phyloP scores from a whole-genome alignment of 345 rosid genomes.

The Arabidopsis thaliana region TAIR10.1 NC_003075.7:17728501-17729000 shows the following conservation, averaged over 20 bases:
- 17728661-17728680: background rate
- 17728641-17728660: conserved; percentile 1
- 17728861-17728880: background rate
- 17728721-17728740: background rate
- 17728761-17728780: background rate
- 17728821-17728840: background rate
- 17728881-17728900: no score
- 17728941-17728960: no score
- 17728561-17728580: conserved; percentile 47
- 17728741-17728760: no score
- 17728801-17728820: background rate
- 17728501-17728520: conserved; percentile 39
- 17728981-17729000: no score
- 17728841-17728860: background rate
- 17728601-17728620: conserved; percentile 32
- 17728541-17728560: conserved; percentile 49
- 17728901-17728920: no score
- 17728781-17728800: background rate
- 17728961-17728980: no score
- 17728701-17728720: background rate
- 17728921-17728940: no score
- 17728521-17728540: conserved; percentile 43
- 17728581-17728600: conserved; percentile 42
- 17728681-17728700: background rate
- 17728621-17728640: conserved; percentile 36